Evolutionary conservation across 805 yeast genomes (phyloP), one percentile per base, ranked within the genome.

Genomic region (Suhomyces sp.): DNA sequence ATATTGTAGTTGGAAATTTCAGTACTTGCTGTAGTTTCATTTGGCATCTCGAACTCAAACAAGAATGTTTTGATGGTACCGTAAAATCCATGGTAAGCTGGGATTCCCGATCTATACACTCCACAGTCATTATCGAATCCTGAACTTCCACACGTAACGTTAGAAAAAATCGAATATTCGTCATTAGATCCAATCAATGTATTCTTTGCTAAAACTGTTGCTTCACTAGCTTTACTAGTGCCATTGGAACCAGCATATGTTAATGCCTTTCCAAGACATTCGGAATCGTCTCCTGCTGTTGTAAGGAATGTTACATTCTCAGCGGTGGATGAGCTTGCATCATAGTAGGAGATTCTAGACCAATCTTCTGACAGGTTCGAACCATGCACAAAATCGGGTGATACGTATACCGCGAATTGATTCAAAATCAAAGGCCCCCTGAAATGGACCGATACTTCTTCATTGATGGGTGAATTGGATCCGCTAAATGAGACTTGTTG

Each of bases 391-490:
- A 72, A 83, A 25, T 69, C 62, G 3, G 72, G 72, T 13, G 84
- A 58, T n/a, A 75, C 74, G 62, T 84, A 87, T 58, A 72, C 83
- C 4, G 83, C 92, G 63, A 86, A 87, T 59, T 80, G 77, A 53
- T 71, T 67, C 61, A 87, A 72, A 13, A 77, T 70, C 53, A 87
- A 64, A 8, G 94, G 94, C 44, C 94, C 94, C 71, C 94, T 79
- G 66, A 87, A 81, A 64, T 87, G 94, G 13, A 87, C 89, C 3
- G 90, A 83, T 22, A 87, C 73, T 63, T 83, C 91, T 58, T 79
- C 84, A 63, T 85, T 72, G 39, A 86, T 63, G 6, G 94, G 94
- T 24, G 90, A 69, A 60, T 84, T 81, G 20, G 80, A 52, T 21
- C 93, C 93, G 8, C 77, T 68, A 57, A 83, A 82, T 4, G 60